phyloP scores from a whole-genome alignment of 1,139 yeast species.

The Trichomonascaceae sp. region DNA sequence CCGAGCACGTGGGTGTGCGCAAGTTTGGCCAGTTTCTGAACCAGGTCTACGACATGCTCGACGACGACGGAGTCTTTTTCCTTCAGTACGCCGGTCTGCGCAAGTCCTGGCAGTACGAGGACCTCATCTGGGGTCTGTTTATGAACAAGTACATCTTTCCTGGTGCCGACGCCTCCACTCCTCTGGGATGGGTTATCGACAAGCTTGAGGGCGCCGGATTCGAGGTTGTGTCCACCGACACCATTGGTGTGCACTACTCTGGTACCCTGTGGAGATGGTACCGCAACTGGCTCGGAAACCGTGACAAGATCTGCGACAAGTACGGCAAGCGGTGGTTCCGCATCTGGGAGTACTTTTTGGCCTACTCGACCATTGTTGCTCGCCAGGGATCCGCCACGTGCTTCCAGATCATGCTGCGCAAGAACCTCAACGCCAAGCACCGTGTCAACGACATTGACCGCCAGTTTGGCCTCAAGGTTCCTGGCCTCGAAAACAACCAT shows the following conservation, averaged over 20 bases:
- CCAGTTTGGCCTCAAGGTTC: slow-evolving; percentile 66
- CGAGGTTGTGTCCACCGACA: slow-evolving; percentile 74
- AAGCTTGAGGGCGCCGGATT: slow-evolving; percentile 75
- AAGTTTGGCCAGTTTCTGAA: slow-evolving; percentile 60
- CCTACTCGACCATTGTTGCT: slow-evolving; percentile 66
- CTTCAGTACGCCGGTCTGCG: slow-evolving; percentile 87
- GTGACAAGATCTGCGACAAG: slow-evolving; percentile 60
- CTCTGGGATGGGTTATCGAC: slow-evolving; percentile 69
- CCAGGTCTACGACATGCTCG: slow-evolving; percentile 77
- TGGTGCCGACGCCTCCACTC: slow-evolving; percentile 95
- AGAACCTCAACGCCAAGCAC: slow-evolving; percentile 75
- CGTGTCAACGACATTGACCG: slow-evolving; percentile 69
- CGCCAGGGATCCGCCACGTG: slow-evolving; percentile 94
- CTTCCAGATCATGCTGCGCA: slow-evolving; percentile 82
- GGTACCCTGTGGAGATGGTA: slow-evolving; percentile 93
- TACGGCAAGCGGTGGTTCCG: slow-evolving; percentile 87
- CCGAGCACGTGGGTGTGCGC: slow-evolving; percentile 92
- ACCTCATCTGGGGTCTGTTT: slow-evolving; percentile 84
- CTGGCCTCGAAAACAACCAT: slow-evolving; percentile 38
- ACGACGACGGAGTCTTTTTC: slow-evolving; percentile 80
- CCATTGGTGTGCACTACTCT: slow-evolving; percentile 86
- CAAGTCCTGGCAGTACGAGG: slow-evolving; percentile 92
- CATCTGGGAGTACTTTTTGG: slow-evolving; percentile 87
- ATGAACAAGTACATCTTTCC: slow-evolving; percentile 97
- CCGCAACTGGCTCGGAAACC: slow-evolving; percentile 85